Percentiles rank a stretch among this genome's conserved stretches.
phyloP scores from a whole-genome alignment of 176 grass and related monocot genomes.

The Lolium multiflorum region DNA sequence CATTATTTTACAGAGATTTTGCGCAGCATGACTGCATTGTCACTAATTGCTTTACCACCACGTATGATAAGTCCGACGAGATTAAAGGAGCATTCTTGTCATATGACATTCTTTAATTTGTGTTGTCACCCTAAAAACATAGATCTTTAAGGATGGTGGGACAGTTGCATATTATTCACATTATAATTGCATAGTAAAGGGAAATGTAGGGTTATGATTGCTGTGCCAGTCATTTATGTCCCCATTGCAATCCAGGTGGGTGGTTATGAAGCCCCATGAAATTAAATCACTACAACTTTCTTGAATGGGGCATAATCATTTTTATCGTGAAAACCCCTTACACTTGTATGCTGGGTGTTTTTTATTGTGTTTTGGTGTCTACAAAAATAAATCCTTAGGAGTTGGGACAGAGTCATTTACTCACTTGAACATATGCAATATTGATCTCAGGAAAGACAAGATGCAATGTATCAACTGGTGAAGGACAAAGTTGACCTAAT shows the following conservation, averaged over 20 bases:
- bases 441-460: constrained; percentile 86
- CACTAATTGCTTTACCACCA: not conserved
- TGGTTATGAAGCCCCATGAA: not conserved
- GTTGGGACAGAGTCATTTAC: not conserved
- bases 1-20: constrained; percentile 22
- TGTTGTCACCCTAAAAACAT: not conserved
- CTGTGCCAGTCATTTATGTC: not conserved
- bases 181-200: constrained; percentile 11
- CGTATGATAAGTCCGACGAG: not conserved
- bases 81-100: not conserved
- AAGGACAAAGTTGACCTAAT: constrained; percentile 98
- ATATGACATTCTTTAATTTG: not conserved
- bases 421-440: constrained; percentile 9
- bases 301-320: not conserved
- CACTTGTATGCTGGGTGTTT: not conserved
- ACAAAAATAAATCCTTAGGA: not conserved
- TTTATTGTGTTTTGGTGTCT: constrained; percentile 27
- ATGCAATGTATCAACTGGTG: constrained; percentile 92
- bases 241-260: not conserved
- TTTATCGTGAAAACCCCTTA: not conserved
- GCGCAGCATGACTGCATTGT: not conserved
- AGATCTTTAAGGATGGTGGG: not conserved
- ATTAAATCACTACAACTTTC: constrained; percentile 4
- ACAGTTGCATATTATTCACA: not conserved
- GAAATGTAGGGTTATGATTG: not conserved